phyloP scores from a whole-genome alignment of 2,329 filamentous ascomycete genomes.

The Aspergillus uvarum region DNA sequence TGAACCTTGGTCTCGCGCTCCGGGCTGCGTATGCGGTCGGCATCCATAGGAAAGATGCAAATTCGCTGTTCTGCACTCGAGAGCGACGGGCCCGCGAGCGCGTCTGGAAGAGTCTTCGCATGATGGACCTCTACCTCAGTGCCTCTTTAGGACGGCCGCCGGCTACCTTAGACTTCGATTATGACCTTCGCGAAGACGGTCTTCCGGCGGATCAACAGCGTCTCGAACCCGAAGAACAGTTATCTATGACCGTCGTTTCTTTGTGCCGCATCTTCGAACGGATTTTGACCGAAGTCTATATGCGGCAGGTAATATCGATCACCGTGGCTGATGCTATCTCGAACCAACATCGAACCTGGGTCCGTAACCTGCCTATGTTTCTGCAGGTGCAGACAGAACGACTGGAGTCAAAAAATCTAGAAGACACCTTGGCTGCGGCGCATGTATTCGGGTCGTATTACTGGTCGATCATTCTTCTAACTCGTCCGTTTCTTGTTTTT shows the following conservation, averaged over 20 bases:
- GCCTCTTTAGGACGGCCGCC: constrained; percentile 53
- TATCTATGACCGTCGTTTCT: constrained; percentile 50
- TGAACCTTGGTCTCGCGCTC: constrained; percentile 54
- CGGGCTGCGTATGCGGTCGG: constrained; percentile 55
- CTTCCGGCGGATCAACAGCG: constrained; percentile 24
- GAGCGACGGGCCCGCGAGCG: constrained; percentile 47
- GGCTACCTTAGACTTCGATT: constrained; percentile 54
- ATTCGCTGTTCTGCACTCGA: constrained; percentile 48
- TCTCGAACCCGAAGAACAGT: constrained; percentile 36
- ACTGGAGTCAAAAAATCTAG: constrained; percentile 40
- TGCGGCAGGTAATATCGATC: constrained; percentile 45
- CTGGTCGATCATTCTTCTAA: constrained; percentile 55
- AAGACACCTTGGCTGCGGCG: constrained; percentile 47
- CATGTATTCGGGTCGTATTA: constrained; percentile 54
- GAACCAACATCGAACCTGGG: constrained; percentile 44
- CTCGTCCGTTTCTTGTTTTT: constrained; percentile 55
- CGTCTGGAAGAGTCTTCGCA: constrained; percentile 55
- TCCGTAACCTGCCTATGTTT: constrained; percentile 43
- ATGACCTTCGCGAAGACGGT: constrained; percentile 36
- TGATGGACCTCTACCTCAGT: constrained; percentile 54
- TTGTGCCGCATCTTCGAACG: constrained; percentile 45
- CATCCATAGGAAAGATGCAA: constrained; percentile 53
- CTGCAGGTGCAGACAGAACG: constrained; percentile 49
- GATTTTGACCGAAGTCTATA: constrained; percentile 45
- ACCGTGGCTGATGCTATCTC: constrained; percentile 44